A percentile compares a stretch with the other conserved stretches of the same genome.
Conservation (phyloP, 2,329 filamentous ascomycete species). For the Davidsoniella eucalypti region DNA sequence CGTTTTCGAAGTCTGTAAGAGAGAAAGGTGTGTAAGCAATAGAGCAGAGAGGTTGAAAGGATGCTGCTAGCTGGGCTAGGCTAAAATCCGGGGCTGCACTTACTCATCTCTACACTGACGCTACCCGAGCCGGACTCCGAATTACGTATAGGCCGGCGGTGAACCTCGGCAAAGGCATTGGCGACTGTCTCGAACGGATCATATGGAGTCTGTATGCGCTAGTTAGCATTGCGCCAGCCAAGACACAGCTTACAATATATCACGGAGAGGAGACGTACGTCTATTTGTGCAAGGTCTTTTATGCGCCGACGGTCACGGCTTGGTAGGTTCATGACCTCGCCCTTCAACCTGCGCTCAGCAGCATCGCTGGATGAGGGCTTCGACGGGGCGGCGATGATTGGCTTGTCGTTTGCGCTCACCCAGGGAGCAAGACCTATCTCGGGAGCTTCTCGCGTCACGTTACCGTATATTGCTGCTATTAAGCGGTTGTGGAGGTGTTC, state of each 20-base stretch:
- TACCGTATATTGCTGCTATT: conserved; percentile 48
- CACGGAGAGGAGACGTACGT: conserved; percentile 27
- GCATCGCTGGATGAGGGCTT: conserved; percentile 51
- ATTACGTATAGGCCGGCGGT: conserved; percentile 27
- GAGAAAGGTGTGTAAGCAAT: neutral
- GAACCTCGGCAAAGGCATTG: conserved; percentile 34
- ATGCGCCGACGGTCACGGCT: conserved; percentile 48
- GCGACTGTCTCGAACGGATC: conserved; percentile 38
- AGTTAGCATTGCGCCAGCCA: conserved; percentile 4
- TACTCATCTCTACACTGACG: conserved; percentile 61
- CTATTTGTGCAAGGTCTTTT: conserved; percentile 46
- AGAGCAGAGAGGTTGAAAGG: neutral
- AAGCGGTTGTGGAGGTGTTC: conserved; percentile 53
- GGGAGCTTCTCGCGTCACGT: conserved; percentile 53
- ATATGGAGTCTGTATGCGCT: conserved; percentile 19
- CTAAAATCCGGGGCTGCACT: conserved; percentile 18
- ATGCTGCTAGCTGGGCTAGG: neutral
- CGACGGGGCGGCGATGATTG: conserved; percentile 35
- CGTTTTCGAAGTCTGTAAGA: conserved; percentile 43
- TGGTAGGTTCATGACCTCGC: conserved; percentile 55
- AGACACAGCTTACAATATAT: neutral
- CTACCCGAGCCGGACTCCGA: conserved; percentile 50
- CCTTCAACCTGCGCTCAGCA: conserved; percentile 47
- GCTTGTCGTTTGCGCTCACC: conserved; percentile 58
- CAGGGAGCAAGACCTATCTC: conserved; percentile 51